Evolutionary conservation across 2,329 filamentous ascomycete species (phyloP).

Genomic region (Arthrobotrys megalospora): DNA sequence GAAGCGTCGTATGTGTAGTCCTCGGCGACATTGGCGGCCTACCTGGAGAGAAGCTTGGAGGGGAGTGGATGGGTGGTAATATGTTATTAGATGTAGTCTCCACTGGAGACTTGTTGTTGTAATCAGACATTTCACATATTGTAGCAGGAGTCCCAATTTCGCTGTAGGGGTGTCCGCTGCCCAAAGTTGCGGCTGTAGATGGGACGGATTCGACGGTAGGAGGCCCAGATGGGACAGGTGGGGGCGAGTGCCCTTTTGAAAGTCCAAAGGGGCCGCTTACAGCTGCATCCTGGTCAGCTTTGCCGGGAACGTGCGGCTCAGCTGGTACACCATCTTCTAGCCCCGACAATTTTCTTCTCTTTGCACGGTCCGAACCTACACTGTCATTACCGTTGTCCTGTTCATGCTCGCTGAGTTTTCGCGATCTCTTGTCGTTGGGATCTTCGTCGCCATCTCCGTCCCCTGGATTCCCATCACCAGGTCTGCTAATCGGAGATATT

Average conservation of each 20-base stretch:
- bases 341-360: slow-evolving; percentile 39
- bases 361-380: slow-evolving; percentile 35
- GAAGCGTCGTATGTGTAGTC: slow-evolving; percentile 36
- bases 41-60: slow-evolving; percentile 21
- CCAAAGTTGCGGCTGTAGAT: slow-evolving; percentile 45
- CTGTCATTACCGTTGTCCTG: slow-evolving; percentile 46
- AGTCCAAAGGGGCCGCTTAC: slow-evolving; percentile 41
- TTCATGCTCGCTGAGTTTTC: slow-evolving; percentile 57
- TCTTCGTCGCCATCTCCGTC: slow-evolving; percentile 57
- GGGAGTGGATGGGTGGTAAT: slow-evolving; percentile 43
- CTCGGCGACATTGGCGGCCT: slow-evolving; percentile 34
- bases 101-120: slow-evolving; percentile 47
- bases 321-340: slow-evolving; percentile 24
- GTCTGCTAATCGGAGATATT: slow-evolving; percentile 29
- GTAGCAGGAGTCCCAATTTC: slow-evolving; percentile 51
- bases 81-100: slow-evolving; percentile 36
- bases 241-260: slow-evolving; percentile 54
- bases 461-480: slow-evolving; percentile 38
- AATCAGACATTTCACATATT: slow-evolving; percentile 39
- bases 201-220: slow-evolving; percentile 51
- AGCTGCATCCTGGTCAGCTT: slow-evolving; percentile 45
- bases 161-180: slow-evolving; percentile 34
- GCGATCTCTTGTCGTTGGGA: slow-evolving; percentile 48
- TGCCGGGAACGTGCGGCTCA: slow-evolving; percentile 46
- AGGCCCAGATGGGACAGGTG: slow-evolving; percentile 45